Percentiles rank a stretch among this genome's conserved stretches.
These are phyloP conservation scores for Lecanicillium sp. DNA, from an alignment of 2,329 filamentous ascomycete species.

Conservation along the genomic window DNA sequence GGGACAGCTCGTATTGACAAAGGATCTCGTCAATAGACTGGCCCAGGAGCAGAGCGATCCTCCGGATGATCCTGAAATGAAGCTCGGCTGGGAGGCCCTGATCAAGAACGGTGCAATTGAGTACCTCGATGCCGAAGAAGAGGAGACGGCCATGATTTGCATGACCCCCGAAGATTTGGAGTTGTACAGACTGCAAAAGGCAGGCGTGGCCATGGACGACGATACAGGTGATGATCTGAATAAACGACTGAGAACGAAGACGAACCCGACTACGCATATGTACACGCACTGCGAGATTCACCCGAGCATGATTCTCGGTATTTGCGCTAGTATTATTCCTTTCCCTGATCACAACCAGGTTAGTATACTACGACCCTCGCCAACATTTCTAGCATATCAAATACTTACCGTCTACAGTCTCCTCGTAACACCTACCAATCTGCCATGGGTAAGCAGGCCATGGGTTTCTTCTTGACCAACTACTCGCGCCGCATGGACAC, in stretches of 20 bases:
- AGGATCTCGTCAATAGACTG: conserved; percentile 66
- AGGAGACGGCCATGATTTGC: conserved; percentile 97
- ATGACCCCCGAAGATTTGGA: conserved; percentile 97
- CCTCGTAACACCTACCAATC: conserved; percentile 99
- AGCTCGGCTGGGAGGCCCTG: conserved; percentile 83
- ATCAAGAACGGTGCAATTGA: conserved; percentile 82
- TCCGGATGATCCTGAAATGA: conserved; percentile 49
- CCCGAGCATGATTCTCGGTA: conserved; percentile 96
- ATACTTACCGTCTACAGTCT: conserved; percentile 56
- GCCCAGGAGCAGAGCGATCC: conserved; percentile 67
- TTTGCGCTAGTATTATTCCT: conserved; percentile 98
- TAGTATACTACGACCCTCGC: conserved; percentile 21
- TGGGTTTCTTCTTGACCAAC: conserved; percentile 98
- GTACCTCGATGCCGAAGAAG: conserved; percentile 95
- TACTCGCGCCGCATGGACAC: conserved; percentile 97
- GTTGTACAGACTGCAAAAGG: conserved; percentile 61
- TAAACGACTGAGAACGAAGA: conserved; percentile 77
- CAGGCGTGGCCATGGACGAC: conserved; percentile 55
- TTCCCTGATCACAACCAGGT: conserved; percentile 98
- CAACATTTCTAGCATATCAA: conserved; percentile 20
- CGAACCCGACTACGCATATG: conserved; percentile 80
- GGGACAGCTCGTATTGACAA: conserved; percentile 74
- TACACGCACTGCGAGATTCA: conserved; percentile 99
- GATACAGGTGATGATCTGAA: conserved; percentile 63
- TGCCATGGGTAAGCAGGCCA: conserved; percentile 99